phyloP scores from a whole-genome alignment of 1,139 yeast species.

The Candida neerlandica region DNA sequence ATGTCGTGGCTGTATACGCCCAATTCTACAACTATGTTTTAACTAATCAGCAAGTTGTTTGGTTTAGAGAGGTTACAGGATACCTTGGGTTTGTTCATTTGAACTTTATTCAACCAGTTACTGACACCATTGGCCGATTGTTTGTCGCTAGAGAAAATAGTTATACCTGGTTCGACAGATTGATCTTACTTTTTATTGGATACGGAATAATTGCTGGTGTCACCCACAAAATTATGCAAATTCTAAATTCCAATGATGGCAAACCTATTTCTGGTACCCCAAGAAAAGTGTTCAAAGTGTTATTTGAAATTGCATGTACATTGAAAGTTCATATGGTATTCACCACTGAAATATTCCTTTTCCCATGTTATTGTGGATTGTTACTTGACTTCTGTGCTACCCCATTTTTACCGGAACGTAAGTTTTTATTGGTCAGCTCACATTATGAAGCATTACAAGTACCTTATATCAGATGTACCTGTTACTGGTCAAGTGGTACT shows the following conservation, averaged over 20 bases:
- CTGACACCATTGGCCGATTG: slow-evolving; percentile 21
- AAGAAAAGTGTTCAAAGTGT: slow-evolving; percentile 50
- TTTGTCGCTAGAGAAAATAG: slow-evolving; percentile 18
- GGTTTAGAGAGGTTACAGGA: background rate
- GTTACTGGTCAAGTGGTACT: slow-evolving; percentile 80
- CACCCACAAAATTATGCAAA: slow-evolving; percentile 38
- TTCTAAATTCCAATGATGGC: slow-evolving; percentile 27
- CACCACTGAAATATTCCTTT: slow-evolving; percentile 75
- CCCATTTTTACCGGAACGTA: slow-evolving; percentile 33
- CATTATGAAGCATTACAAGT: slow-evolving; percentile 23
- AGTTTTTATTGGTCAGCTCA: slow-evolving; percentile 29
- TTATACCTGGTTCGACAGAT: slow-evolving; percentile 37
- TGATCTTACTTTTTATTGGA: slow-evolving; percentile 35
- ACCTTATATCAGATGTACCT: slow-evolving; percentile 23
- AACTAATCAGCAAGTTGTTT: background rate
- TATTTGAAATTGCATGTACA: slow-evolving; percentile 58
- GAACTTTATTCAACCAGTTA: slow-evolving; percentile 22
- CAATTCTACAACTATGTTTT: background rate
- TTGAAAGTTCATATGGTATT: slow-evolving; percentile 75
- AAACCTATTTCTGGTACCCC: slow-evolving; percentile 52
- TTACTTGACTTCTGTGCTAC: slow-evolving; percentile 71
- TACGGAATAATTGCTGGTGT: slow-evolving; percentile 34
- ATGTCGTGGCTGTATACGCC: background rate
- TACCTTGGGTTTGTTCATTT: background rate
- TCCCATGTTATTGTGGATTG: slow-evolving; percentile 87